Conservation (phyloP, 164 flowering plant species). For the Sextonia rubra region DNA sequence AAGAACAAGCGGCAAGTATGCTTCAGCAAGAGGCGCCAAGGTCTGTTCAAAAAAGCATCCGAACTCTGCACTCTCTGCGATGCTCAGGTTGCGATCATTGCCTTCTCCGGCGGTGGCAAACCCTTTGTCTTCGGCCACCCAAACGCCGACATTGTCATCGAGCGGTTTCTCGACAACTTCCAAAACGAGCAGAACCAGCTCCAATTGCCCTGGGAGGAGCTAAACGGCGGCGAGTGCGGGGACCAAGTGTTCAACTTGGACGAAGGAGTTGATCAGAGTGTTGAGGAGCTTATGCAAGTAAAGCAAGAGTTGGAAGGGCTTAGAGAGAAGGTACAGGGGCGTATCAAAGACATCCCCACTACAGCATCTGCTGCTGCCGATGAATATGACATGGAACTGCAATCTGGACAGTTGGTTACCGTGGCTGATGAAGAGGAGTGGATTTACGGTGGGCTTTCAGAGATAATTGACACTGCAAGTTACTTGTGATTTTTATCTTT, state of each 20-base stretch:
- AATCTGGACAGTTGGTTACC: too few species aligned
- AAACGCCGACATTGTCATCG: neutral
- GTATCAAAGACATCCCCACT: too few species aligned
- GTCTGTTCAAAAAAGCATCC: slow-evolving; percentile 2
- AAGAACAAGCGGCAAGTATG: neutral
- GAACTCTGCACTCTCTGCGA: neutral
- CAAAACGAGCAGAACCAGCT: neutral
- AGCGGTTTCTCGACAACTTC: neutral
- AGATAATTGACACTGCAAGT: too few species aligned
- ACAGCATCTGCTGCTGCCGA: too few species aligned
- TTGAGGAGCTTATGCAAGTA: neutral
- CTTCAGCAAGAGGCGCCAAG: slow-evolving; percentile 4
- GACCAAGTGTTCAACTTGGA: neutral
- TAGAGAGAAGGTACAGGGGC: neutral
- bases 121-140: slow-evolving; percentile 1
- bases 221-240: neutral
- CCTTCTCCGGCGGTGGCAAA: neutral
- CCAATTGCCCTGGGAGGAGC: neutral
- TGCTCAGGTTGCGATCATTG: neutral
- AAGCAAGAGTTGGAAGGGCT: neutral
- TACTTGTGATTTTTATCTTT: too few species aligned
- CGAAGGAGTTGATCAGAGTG: neutral
- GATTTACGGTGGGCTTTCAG: too few species aligned
- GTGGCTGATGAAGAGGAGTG: too few species aligned
- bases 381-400: too few species aligned